These are phyloP conservation scores for Murraya paniculata DNA, from an alignment of 345 rosid genomes.

Conservation along the genomic window DNA sequence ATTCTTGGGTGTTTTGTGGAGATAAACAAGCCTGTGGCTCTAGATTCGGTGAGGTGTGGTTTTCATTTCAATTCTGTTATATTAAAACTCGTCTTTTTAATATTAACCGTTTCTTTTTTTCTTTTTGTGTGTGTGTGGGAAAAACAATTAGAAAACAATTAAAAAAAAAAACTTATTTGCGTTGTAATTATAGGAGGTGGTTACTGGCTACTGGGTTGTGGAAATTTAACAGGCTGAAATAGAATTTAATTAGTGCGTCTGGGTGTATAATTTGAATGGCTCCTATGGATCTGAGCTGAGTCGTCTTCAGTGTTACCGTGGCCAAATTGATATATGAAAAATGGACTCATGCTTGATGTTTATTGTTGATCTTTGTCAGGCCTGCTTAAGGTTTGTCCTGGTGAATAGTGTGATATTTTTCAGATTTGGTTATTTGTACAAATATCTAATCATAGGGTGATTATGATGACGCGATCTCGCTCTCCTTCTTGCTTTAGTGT, in stretches of 20 bases:
- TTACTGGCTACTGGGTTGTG: not conserved
- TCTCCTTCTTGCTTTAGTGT: slow-evolving; percentile 20
- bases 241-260: not conserved
- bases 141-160: too few species aligned
- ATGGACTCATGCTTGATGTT: not conserved
- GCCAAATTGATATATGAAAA: not conserved
- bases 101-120: too few species aligned
- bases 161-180: too few species aligned
- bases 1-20: slow-evolving; percentile 56
- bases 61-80: not conserved
- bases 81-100: too few species aligned
- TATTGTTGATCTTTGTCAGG: too few species aligned
- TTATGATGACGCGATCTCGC: not conserved
- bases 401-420: not conserved
- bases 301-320: not conserved
- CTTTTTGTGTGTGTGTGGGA: not conserved
- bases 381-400: too few species aligned
- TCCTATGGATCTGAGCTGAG: too few species aligned
- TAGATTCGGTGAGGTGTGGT: slow-evolving; percentile 43
- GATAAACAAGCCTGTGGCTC: slow-evolving; percentile 31
- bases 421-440: not conserved
- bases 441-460: not conserved
- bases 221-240: not conserved
- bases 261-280: not conserved
- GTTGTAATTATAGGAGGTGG: not conserved